Evolutionary conservation across 495 filamentous ascomycete genomes (phyloP), one percentile per base, ranked within the genome.

Genomic region (Xylaria acuta): DNA sequence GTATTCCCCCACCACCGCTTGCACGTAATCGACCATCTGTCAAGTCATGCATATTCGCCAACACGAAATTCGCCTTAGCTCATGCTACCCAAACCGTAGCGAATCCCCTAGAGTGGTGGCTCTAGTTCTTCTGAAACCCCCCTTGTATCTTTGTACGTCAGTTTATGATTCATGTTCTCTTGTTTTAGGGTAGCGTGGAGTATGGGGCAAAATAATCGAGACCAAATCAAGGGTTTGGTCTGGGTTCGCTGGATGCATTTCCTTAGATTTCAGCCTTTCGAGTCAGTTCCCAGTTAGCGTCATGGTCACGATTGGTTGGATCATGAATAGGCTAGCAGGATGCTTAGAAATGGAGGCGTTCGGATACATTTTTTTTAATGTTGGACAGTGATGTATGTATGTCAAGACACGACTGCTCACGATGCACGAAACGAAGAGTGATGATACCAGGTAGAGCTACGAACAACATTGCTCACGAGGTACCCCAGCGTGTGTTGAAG

Each of bases 121-220:
- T 56, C 27, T 14, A 18, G 14, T 56, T 56, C 12, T 25, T 18
- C 11, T 14, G 25, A 30, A 56, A 36, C 64, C 64, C 45, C 20
- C 18, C 25, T 53, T 64, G 16, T 64, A 63, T 47, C 34, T 34
- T 45, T 47, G 62, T 30, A 64, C 49, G 20, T 16, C 36, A 16
- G n/a, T 62, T 43, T 64, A 47, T 60, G 58, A 36, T 60, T 60
- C 20, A 34, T 38, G 32, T 60, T 60, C n/a, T 38, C 58, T 60
- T 60, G 34, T 60, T 60, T 60, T 11, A 22, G 11, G 58, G 58
- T 36, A 69, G 67, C 67, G 67, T 53, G 68, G 68, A 62, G 68
- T 69, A 58, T 43, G 58, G 58, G 58, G 34, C 34, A 60, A 60
- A 60, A 60, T 9, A 60, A 60, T 38, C 58, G 58, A 38, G 32